Evolutionary conservation across 2,329 filamentous ascomycete genomes (phyloP), one percentile per base, ranked within the genome.

Genomic region (Purpureocillium takamizusanense): DNA sequence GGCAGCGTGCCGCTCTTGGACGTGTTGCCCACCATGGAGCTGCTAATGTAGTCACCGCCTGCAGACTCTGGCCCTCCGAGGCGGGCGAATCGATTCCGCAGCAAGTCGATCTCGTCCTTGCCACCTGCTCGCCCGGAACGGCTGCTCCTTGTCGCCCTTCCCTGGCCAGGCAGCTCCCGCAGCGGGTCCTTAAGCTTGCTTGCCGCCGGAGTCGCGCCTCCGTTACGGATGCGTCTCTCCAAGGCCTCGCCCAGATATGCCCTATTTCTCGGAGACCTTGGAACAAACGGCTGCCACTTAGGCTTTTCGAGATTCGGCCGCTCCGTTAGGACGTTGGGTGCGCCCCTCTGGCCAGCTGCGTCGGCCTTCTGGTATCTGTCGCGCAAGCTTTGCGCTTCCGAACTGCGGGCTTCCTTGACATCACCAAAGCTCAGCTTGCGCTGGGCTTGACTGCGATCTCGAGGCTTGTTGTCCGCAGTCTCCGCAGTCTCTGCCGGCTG

Each of bases 1-100:
- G 74, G 63, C 11, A 78, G 50, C 2, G 55, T 57, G 16, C 65
- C 58, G 16, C 64, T 62, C 41, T 64, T 66, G 4, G 66, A 61
- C 5, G 60, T 54, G 36, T 66, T 67, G 16, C 52, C 59, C 21
- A 57, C 44, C 37, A 59, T 52, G 21, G 62, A 46, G 40, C 46
- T 50, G 35, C 36, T 43, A 23, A 39, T 40, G 14, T 42, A 44
- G 35, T 51, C 51, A 23, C 48, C 44, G 31, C 55, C 56, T 28
- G 39, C 44, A 38, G 44, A 36, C 7, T 63, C 58, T 4, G 62
- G 55, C 1, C 56, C 62, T 7, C 67, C 69, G 1, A 74, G 56
- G 8, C 62, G 61, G 8, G 63, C 63, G 45, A 68, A 74, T 10
- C 57, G 62, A 42, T 67, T 59, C 34, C 64, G 59, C 7, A 73